A percentile compares a stretch with the other conserved stretches of the same genome.
Conservation (phyloP, 495 filamentous ascomycete species). For the Aspergillus incahuasiensis region DNA sequence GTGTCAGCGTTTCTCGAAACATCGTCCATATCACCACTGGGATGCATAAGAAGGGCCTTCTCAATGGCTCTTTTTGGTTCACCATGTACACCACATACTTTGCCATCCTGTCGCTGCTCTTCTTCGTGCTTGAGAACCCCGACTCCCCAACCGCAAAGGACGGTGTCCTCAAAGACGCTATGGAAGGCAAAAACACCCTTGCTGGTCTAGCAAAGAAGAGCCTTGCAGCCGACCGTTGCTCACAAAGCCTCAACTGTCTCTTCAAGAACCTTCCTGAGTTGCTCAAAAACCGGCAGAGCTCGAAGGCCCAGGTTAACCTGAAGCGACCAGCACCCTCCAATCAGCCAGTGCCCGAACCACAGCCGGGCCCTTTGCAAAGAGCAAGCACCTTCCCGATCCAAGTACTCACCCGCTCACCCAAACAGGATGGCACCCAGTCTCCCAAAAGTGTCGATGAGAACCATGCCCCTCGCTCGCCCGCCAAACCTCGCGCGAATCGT, state of each 20-base stretch:
- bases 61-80: conserved; percentile 95
- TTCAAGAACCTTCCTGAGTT: conserved; percentile 78
- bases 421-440: conserved; percentile 19
- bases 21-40: conserved; percentile 88
- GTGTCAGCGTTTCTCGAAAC: conserved; percentile 86
- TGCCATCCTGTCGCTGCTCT: conserved; percentile 82
- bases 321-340: conserved; percentile 38
- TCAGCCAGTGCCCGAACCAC: conserved; percentile 22
- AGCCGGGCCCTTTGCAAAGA: conserved; percentile 36
- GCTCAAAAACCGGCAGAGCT: conserved; percentile 54
- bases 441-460: conserved; percentile 33
- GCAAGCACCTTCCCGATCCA: conserved; percentile 47
- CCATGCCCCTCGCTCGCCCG: conserved; percentile 18
- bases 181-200: conserved; percentile 77
- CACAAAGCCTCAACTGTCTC: conserved; percentile 62
- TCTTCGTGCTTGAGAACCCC: conserved; percentile 86
- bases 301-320: conserved; percentile 32
- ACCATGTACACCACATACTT: conserved; percentile 96
- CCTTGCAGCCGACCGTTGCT: conserved; percentile 82
- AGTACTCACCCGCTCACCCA: conserved; percentile 21
- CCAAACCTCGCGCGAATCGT: conserved; percentile 15
- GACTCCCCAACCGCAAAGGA: conserved; percentile 66
- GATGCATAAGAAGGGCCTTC: conserved; percentile 76
- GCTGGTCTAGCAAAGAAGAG: conserved; percentile 73
- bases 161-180: conserved; percentile 77